Evolutionary conservation across 2,329 filamentous ascomycete species (phyloP).

Genomic region (Fusarium devonianum): DNA sequence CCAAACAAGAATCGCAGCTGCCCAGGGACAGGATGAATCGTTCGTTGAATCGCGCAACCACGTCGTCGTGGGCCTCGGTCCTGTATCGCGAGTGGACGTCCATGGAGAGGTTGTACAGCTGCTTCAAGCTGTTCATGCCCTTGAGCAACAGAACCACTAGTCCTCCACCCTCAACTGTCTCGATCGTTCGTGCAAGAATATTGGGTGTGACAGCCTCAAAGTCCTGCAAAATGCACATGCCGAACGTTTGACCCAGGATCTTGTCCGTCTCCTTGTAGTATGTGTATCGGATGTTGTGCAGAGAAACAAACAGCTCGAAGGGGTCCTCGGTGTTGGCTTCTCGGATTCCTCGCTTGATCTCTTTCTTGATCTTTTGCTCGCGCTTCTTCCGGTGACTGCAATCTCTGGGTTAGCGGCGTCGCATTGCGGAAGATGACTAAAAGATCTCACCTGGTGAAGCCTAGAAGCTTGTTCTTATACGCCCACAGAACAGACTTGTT

Average conservation of each 20-base stretch:
- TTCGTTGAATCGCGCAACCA: constrained; percentile 96
- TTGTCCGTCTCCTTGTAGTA: constrained; percentile 99
- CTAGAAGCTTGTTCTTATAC: constrained; percentile 96
- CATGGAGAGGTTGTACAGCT: constrained; percentile 97
- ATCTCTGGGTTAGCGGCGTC: constrained; percentile 24
- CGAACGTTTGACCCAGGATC: constrained; percentile 96
- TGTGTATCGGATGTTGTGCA: constrained; percentile 97
- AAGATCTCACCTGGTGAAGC: constrained; percentile 75
- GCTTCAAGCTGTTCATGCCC: constrained; percentile 96
- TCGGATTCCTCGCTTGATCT: constrained; percentile 92
- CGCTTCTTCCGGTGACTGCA: constrained; percentile 94
- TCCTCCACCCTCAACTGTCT: constrained; percentile 96
- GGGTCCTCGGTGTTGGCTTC: constrained; percentile 93
- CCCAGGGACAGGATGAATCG: constrained; percentile 94
- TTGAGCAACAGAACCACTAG: constrained; percentile 90
- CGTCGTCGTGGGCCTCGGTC: constrained; percentile 94
- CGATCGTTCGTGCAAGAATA: constrained; percentile 89
- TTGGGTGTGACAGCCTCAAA: constrained; percentile 99
- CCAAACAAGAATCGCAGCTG: constrained; percentile 92
- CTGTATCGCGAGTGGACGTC: constrained; percentile 96
- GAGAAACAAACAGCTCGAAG: constrained; percentile 95
- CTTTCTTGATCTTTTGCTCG: constrained; percentile 97
- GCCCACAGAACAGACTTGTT: constrained; percentile 95
- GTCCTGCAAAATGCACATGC: constrained; percentile 97
- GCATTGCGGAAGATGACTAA: not conserved